These are phyloP conservation scores for Neurospora sp. DNA, from an alignment of 495 filamentous ascomycete species.

Conservation along the genomic window DNA sequence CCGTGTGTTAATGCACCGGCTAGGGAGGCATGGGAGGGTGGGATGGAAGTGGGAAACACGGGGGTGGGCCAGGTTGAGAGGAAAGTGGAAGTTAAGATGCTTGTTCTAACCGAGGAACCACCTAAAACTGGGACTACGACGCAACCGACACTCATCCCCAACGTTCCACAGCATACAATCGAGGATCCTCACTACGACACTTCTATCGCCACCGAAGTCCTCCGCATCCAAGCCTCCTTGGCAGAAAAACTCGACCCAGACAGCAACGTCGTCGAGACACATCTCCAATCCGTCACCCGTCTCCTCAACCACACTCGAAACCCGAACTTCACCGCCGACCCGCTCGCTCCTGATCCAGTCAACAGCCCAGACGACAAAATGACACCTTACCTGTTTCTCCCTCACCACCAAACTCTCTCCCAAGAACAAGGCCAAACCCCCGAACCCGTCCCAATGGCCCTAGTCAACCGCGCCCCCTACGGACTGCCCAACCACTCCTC, in stretches of 20 bases:
- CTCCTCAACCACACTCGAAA: conserved; percentile 57
- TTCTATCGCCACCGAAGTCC: conserved; percentile 47
- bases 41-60: neutral
- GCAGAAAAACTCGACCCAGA: conserved; percentile 26
- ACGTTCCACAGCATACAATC: conserved; percentile 45
- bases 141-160: conserved; percentile 8
- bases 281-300: conserved; percentile 45
- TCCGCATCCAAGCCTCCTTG: conserved; percentile 45
- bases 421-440: conserved; percentile 26
- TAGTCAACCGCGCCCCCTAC: conserved; percentile 58
- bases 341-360: conserved; percentile 32
- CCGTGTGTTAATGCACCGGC: conserved; percentile 47
- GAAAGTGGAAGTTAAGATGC: neutral
- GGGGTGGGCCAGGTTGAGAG: neutral
- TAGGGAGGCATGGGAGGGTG: conserved; percentile 12
- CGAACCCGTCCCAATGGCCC: conserved; percentile 56
- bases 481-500: conserved; percentile 50
- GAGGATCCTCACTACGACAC: conserved; percentile 54
- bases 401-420: conserved; percentile 12
- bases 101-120: neutral
- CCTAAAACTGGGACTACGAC: neutral
- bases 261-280: conserved; percentile 27
- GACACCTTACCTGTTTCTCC: conserved; percentile 45
- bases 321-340: conserved; percentile 34
- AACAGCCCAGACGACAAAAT: conserved; percentile 40